Percentiles rank a stretch among this genome's conserved stretches.
phyloP scores from a whole-genome alignment of 805 yeast species.

The Wickerhamomyces alni region DNA sequence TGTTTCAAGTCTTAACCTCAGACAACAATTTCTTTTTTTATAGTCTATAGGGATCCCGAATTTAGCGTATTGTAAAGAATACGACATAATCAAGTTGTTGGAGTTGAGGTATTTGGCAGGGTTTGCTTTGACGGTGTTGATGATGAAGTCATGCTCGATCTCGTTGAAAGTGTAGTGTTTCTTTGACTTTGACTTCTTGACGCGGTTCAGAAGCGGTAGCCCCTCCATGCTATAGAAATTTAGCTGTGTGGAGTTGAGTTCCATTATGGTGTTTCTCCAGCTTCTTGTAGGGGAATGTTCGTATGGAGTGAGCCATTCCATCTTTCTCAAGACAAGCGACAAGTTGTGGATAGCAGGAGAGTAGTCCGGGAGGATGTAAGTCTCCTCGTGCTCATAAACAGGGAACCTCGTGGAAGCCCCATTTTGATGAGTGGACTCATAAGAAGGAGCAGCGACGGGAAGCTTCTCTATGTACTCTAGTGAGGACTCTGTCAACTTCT shows the following conservation, averaged over 20 bases:
- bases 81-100: slow-evolving; percentile 47
- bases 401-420: slow-evolving; percentile 30
- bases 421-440: slow-evolving; percentile 8
- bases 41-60: slow-evolving; percentile 86
- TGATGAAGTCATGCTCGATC: slow-evolving; percentile 20
- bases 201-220: slow-evolving; percentile 22
- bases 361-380: slow-evolving; percentile 50
- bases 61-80: slow-evolving; percentile 77
- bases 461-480: slow-evolving; percentile 29
- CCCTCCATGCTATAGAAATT: slow-evolving; percentile 52
- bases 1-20: slow-evolving; percentile 74
- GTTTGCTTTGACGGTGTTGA: slow-evolving; percentile 12
- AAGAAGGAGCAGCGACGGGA: slow-evolving; percentile 30
- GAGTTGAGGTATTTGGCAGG: slow-evolving; percentile 10
- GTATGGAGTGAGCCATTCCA: slow-evolving; percentile 76
- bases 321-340: slow-evolving; percentile 55
- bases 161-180: slow-evolving; percentile 19
- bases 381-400: slow-evolving; percentile 25
- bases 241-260: slow-evolving; percentile 81
- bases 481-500: not conserved
- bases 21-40: slow-evolving; percentile 57
- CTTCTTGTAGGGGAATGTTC: slow-evolving; percentile 58
- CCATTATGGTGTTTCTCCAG: slow-evolving; percentile 68
- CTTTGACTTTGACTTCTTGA: slow-evolving; percentile 25
- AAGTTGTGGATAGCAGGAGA: slow-evolving; percentile 57